A percentile compares a stretch with the other conserved stretches of the same genome.
phyloP scores from a whole-genome alignment of 208 protist genomes.

The Trypanosoma brucei region DNA sequence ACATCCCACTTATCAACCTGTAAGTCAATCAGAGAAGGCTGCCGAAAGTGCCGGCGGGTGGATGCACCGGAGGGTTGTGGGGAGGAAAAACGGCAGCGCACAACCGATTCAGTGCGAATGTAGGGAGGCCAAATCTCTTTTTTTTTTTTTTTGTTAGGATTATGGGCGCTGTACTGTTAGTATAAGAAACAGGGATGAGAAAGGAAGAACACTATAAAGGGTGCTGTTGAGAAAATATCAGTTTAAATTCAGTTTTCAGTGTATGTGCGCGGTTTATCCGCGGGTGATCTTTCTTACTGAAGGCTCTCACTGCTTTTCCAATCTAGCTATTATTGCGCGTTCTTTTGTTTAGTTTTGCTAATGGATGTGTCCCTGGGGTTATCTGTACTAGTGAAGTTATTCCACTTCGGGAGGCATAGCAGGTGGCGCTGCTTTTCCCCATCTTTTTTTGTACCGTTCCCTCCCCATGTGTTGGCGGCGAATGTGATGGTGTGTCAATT shows the following conservation, averaged over 20 bases:
- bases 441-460: slow-evolving; percentile 11
- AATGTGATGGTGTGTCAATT: too few species aligned
- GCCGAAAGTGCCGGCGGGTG: slow-evolving; percentile 18
- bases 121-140: background rate
- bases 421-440: background rate
- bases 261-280: too few species aligned
- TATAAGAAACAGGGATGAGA: too few species aligned
- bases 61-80: slow-evolving; percentile 1
- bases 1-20: background rate
- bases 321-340: background rate
- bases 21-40: background rate
- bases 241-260: too few species aligned
- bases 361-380: background rate
- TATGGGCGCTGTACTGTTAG: too few species aligned
- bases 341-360: too few species aligned
- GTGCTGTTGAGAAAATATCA: too few species aligned
- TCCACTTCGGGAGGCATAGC: background rate
- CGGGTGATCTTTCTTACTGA: background rate
- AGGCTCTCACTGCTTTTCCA: slow-evolving; percentile 1
- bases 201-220: too few species aligned
- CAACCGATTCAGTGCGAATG: too few species aligned
- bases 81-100: background rate
- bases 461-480: background rate
- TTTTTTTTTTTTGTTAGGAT: too few species aligned
- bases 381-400: slow-evolving; percentile 9